Evolutionary conservation across 2,329 filamentous ascomycete genomes (phyloP).

Genomic region (Zymoseptoria pseudotritici): DNA sequence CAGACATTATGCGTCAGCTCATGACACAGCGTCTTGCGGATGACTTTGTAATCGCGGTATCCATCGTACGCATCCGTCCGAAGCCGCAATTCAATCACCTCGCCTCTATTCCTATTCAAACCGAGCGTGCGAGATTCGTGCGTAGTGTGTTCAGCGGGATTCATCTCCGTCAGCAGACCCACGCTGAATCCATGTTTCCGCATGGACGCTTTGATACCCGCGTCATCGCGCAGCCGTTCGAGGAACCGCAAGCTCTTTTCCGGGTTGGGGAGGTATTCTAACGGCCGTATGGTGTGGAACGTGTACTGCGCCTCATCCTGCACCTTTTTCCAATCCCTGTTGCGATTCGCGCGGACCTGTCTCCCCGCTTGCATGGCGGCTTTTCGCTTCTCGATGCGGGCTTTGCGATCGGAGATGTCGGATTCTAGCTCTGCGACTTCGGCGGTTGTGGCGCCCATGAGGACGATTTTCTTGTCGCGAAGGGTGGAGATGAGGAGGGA

Average conservation of each 20-base stretch:
- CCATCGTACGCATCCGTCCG: constrained; percentile 93
- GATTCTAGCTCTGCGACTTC: constrained; percentile 51
- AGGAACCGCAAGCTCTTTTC: constrained; percentile 65
- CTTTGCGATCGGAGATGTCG: constrained; percentile 44
- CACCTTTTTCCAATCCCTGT: constrained; percentile 40
- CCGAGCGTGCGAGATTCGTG: constrained; percentile 77
- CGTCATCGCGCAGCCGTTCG: constrained; percentile 68
- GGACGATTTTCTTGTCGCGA: constrained; percentile 52
- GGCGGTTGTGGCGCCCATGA: constrained; percentile 57
- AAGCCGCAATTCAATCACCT: constrained; percentile 82
- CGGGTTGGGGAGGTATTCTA: constrained; percentile 70
- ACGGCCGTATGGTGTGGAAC: constrained; percentile 68
- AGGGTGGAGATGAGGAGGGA: constrained; percentile 44
- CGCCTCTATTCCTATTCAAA: constrained; percentile 77
- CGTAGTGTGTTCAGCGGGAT: constrained; percentile 74
- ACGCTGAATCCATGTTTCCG: constrained; percentile 76
- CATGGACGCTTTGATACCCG: constrained; percentile 81
- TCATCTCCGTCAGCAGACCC: constrained; percentile 87
- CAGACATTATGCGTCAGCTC: constrained; percentile 91
- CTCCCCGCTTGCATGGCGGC: constrained; percentile 34
- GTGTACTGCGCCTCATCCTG: constrained; percentile 65
- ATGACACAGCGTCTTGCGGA: constrained; percentile 87
- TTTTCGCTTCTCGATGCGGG: constrained; percentile 38
- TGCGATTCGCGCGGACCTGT: constrained; percentile 25
- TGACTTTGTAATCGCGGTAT: constrained; percentile 85